These are phyloP conservation scores for Megacollybia marginata DNA, from an alignment of 768 basidiomycete genomes.

Conservation along the genomic window DNA sequence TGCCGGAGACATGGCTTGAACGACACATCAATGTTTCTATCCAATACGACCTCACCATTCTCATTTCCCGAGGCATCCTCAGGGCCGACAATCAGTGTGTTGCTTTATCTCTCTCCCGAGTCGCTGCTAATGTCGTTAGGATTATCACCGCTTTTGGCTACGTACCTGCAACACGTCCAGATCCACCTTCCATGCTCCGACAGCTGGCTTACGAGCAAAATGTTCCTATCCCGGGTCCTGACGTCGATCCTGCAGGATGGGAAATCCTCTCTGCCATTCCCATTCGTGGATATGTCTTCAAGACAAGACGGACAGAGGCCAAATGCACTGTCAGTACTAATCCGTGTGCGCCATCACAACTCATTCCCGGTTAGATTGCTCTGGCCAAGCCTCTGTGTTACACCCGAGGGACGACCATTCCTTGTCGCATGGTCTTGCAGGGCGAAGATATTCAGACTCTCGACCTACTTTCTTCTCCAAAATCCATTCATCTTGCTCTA, in stretches of 20 bases:
- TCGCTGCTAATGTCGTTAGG: background rate
- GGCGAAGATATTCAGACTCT: constrained; percentile 27
- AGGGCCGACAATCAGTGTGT: constrained; percentile 40
- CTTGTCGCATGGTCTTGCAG: constrained; percentile 36
- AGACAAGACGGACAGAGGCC: constrained; percentile 27
- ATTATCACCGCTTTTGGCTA: background rate
- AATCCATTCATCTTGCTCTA: constrained; percentile 26
- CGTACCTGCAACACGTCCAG: background rate
- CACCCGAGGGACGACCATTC: constrained; percentile 41
- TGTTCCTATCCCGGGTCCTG: constrained; percentile 36
- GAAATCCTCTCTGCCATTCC: constrained; percentile 29
- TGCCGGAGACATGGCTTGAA: constrained; percentile 49
- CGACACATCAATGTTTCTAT: constrained; percentile 39
- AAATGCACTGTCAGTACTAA: constrained; percentile 31
- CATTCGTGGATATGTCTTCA: too few relatives aligned
- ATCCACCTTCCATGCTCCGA: constrained; percentile 34
- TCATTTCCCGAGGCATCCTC: constrained; percentile 40
- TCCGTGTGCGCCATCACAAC: constrained; percentile 25
- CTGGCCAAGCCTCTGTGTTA: constrained; percentile 25
- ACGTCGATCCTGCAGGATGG: constrained; percentile 48
- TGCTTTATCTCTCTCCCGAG: background rate
- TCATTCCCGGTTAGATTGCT: background rate
- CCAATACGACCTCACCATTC: constrained; percentile 42
- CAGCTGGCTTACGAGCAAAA: constrained; percentile 42
- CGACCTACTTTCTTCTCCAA: constrained; percentile 34